Percentiles rank a stretch among this genome's conserved stretches.
Evolutionary conservation across 441 rosid species (phyloP).

Genomic region (Rhodomyrtus psidioides): DNA sequence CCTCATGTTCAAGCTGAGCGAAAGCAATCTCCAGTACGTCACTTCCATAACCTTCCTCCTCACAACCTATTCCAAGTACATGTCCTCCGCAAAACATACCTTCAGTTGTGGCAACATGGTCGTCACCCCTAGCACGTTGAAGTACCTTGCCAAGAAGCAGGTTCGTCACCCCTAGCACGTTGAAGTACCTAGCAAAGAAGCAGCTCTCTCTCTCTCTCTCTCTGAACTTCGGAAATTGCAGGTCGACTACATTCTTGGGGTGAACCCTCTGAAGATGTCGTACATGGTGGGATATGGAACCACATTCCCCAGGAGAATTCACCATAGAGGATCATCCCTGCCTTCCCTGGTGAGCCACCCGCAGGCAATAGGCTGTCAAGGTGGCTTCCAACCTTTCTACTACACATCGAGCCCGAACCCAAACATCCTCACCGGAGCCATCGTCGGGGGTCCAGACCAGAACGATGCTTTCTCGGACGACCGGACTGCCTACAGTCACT

Average conservation of each 20-base stretch:
- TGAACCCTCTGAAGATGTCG: slow-evolving; percentile 61
- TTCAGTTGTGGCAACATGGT: slow-evolving; percentile 55
- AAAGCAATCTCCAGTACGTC: slow-evolving; percentile 72
- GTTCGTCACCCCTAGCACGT: slow-evolving; percentile 39
- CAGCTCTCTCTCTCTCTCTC: slow-evolving; percentile 16
- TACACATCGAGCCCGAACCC: slow-evolving; percentile 55
- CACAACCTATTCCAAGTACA: slow-evolving; percentile 76
- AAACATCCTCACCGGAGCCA: slow-evolving; percentile 59
- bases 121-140: slow-evolving; percentile 36
- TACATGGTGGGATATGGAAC: slow-evolving; percentile 85
- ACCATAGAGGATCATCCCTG: slow-evolving; percentile 76
- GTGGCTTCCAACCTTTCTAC: slow-evolving; percentile 49
- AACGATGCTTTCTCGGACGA: slow-evolving; percentile 61
- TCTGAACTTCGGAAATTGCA: not conserved
- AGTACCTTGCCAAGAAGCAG: slow-evolving; percentile 56
- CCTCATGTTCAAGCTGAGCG: slow-evolving; percentile 51
- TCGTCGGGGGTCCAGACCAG: slow-evolving; percentile 73
- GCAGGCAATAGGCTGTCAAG: slow-evolving; percentile 45
- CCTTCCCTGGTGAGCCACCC: slow-evolving; percentile 43
- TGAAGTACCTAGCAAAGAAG: slow-evolving; percentile 44
- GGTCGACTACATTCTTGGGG: slow-evolving; percentile 71
- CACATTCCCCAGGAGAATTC: slow-evolving; percentile 54
- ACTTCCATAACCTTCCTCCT: slow-evolving; percentile 66
- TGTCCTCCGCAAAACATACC: slow-evolving; percentile 43
- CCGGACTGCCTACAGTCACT: slow-evolving; percentile 50